Conservation (phyloP, 345 rosid species). For the Eucalyptus marginata region DNA sequence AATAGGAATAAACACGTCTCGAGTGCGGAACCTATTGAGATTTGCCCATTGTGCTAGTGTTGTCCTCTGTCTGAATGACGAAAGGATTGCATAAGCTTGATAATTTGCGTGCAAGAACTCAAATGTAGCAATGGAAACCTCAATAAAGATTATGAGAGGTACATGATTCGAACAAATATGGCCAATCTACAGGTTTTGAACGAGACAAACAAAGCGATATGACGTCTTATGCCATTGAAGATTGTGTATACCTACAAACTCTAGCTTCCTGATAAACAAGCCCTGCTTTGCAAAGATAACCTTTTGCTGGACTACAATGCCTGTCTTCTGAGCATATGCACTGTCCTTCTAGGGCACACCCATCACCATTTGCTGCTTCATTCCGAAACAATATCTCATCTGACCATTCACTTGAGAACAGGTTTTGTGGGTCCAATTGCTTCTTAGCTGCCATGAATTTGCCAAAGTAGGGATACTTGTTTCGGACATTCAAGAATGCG, state of each 20-base stretch:
- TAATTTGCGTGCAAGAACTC: not conserved
- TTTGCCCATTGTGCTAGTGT: not conserved
- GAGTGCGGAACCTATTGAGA: not conserved
- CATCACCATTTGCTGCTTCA: slow-evolving; percentile 33
- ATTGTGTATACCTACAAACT: slow-evolving; percentile 45
- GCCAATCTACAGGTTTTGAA: not conserved
- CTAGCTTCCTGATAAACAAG: slow-evolving; percentile 53
- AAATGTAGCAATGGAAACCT: not conserved
- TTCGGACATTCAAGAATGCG: slow-evolving; percentile 47
- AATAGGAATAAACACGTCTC: not conserved
- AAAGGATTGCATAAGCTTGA: not conserved
- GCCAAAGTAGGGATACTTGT: slow-evolving; percentile 30
- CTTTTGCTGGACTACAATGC: slow-evolving; percentile 59
- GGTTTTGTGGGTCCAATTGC: slow-evolving; percentile 45
- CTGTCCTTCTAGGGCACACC: slow-evolving; percentile 77
- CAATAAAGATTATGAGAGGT: not conserved
- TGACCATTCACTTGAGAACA: slow-evolving; percentile 81
- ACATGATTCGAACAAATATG: not conserved
- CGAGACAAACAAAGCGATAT: not conserved
- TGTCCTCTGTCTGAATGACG: not conserved
- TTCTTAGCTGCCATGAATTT: slow-evolving; percentile 49
- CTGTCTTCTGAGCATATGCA: slow-evolving; percentile 75
- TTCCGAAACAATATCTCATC: slow-evolving; percentile 47
- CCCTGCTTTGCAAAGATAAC: slow-evolving; percentile 58
- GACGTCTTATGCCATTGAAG: not conserved